Base-by-base conservation (phyloP, 2,329 filamentous ascomycete species). In the Celoporthe dispersa region DNA sequence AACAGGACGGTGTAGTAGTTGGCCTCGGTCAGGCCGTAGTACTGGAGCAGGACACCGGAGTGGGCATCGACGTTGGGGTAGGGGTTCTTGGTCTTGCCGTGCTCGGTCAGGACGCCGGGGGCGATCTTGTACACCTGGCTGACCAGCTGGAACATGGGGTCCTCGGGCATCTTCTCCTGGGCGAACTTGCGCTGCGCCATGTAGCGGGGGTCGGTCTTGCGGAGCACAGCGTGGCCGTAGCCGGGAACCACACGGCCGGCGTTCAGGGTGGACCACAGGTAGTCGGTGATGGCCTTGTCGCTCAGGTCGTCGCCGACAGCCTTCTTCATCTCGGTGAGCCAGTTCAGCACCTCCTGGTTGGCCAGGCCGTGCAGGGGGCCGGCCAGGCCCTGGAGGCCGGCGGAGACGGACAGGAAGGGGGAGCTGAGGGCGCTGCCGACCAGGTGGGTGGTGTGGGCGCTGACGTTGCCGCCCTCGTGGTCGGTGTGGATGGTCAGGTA, bases 61-160 rank as follows among this genome's bases (percentile, higher is more conserved):
- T 98, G 96, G 80, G 95, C 94, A 80, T 98, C 95, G 80, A 98
- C 94, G 87, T 98, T 98, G 84, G 96, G 96, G 90, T 89, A 98
- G 76, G 95, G 95, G 92, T 98, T 98, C 93, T 98, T 98, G 88
- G 95, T 98, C 93, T 99, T 99, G 87, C 71, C 96, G 88, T 99
- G 96, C 91, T 99, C 94, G 76, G 96, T 99, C 82, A 99, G 88
- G 78, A 99, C 96, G 79, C 92, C 92, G 75, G 96, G 96, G 75
- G 96, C 96, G 79, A 99, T 98, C 93, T 99, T 99, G 93, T 98
- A 99, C 78, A 99, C 96, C 88, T 99, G 96, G 89, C 93, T 97
- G 86, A 99, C 96, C 77, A 99, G 93, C 90, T 99, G 94, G 93
- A 98, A 99, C 94, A 99, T 97, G 79, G 95, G 94, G 89, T 98